A percentile compares a stretch with the other conserved stretches of the same genome.
phyloP scores from a whole-genome alignment of 2,329 filamentous ascomycete genomes.

The Curvularia sp. region DNA sequence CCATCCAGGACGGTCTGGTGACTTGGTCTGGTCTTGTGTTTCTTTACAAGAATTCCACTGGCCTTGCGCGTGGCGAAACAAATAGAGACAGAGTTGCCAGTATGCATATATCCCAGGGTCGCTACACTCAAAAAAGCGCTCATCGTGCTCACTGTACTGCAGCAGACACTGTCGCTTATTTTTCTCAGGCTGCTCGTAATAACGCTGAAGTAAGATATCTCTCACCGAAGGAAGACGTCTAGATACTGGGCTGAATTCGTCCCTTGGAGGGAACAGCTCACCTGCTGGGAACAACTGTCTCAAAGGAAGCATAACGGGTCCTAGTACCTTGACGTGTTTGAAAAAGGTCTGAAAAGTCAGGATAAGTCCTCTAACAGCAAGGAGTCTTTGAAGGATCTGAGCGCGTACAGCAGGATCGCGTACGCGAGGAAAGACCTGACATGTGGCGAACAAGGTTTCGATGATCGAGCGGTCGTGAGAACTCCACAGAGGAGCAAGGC shows the following conservation, averaged over 20 bases:
- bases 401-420: constrained; percentile 9
- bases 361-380: constrained; percentile 14
- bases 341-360: constrained; percentile 22
- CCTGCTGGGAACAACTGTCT: constrained; percentile 11
- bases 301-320: constrained; percentile 16
- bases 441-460: constrained; percentile 9
- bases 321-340: constrained; percentile 19
- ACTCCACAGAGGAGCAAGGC: constrained; percentile 16
- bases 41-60: neutral
- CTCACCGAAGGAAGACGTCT: constrained; percentile 17
- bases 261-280: constrained; percentile 11
- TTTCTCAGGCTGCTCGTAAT: neutral
- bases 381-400: constrained; percentile 12
- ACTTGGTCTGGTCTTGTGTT: neutral
- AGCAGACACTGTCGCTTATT: constrained; percentile 6
- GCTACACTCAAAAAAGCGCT: constrained; percentile 8
- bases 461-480: constrained; percentile 11
- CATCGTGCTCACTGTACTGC: constrained; percentile 11
- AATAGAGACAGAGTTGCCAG: constrained; percentile 21
- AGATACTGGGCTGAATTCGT: constrained; percentile 5
- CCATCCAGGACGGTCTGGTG: neutral
- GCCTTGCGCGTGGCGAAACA: constrained; percentile 4
- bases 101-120: constrained; percentile 13
- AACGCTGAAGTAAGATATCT: constrained; percentile 16
- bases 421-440: constrained; percentile 15